A percentile compares a stretch with the other conserved stretches of the same genome.
phyloP scores from a whole-genome alignment of 495 filamentous ascomycete genomes.

The Podospora tetraspora region DNA sequence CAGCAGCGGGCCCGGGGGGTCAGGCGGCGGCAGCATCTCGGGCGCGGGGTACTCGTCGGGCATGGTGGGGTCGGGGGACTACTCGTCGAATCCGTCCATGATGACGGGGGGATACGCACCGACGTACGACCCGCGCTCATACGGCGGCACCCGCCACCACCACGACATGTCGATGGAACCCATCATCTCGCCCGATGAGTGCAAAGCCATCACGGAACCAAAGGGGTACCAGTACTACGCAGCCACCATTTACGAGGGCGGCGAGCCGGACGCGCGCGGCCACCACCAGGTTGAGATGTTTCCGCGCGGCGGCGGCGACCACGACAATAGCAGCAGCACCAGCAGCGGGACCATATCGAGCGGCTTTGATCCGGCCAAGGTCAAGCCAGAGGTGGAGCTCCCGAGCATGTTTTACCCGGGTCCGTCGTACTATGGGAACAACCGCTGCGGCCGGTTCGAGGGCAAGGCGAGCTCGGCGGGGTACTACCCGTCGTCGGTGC shows the following conservation, averaged over 20 bases:
- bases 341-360: conserved; percentile 18
- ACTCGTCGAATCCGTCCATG: conserved; percentile 30
- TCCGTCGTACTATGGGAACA: conserved; percentile 31
- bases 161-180: conserved; percentile 40
- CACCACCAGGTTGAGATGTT: conserved; percentile 41
- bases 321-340: conserved; percentile 29
- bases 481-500: conserved; percentile 41
- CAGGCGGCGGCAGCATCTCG: conserved; percentile 45
- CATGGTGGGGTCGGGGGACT: conserved; percentile 34
- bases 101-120: conserved; percentile 27
- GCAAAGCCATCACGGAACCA: conserved; percentile 38
- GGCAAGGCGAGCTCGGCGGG: conserved; percentile 40
- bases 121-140: conserved; percentile 37
- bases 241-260: conserved; percentile 39
- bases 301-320: conserved; percentile 33
- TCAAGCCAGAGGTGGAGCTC: conserved; percentile 44
- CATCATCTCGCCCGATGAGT: conserved; percentile 42
- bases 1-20: conserved; percentile 66
- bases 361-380: conserved; percentile 31
- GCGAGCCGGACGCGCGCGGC: conserved; percentile 25
- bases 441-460: conserved; percentile 40
- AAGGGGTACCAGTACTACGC: conserved; percentile 48
- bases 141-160: conserved; percentile 38
- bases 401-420: conserved; percentile 41
- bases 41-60: conserved; percentile 41